These are phyloP conservation scores for Clonostachys byssicola DNA, from an alignment of 2,329 filamentous ascomycete genomes.

Conservation along the genomic window DNA sequence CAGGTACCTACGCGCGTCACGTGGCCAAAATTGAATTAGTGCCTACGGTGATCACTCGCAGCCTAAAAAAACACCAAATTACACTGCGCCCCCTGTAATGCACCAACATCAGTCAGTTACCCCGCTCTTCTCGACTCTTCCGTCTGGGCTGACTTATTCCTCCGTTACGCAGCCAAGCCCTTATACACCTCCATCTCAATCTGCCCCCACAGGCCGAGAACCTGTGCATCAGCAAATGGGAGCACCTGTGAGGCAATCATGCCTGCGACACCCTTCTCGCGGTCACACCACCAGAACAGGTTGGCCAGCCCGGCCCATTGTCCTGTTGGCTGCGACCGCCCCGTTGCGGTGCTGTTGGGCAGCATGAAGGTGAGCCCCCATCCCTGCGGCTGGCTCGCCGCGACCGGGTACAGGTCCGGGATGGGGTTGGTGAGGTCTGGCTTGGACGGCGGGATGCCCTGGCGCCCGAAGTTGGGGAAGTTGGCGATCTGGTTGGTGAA, in stretches of 20 bases:
- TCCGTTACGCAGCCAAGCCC: slow-evolving; percentile 6
- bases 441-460: slow-evolving; percentile 38
- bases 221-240: slow-evolving; percentile 39
- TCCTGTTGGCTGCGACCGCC: slow-evolving; percentile 43
- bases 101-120: no score
- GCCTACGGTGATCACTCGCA: no score
- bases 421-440: slow-evolving; percentile 40
- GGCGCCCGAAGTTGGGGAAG: slow-evolving; percentile 46
- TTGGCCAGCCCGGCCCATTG: slow-evolving; percentile 59
- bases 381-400: slow-evolving; percentile 49
- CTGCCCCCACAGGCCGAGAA: slow-evolving; percentile 31
- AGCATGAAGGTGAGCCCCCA: slow-evolving; percentile 61
- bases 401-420: slow-evolving; percentile 43
- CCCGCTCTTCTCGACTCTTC: no score
- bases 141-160: no score
- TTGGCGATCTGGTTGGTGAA: slow-evolving; percentile 59
- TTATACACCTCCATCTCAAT: slow-evolving; percentile 32
- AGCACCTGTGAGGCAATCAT: slow-evolving; percentile 45
- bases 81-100: no score
- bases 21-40: no score
- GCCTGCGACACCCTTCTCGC: slow-evolving; percentile 52
- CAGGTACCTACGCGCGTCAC: no score
- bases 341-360: slow-evolving; percentile 38
- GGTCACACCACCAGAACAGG: slow-evolving; percentile 59
- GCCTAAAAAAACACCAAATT: no score